A percentile compares a stretch with the other conserved stretches of the same genome.
These are phyloP conservation scores for Zygosaccharomyces bailii DNA, from an alignment of 805 yeast species.

Conservation along the genomic window DNA sequence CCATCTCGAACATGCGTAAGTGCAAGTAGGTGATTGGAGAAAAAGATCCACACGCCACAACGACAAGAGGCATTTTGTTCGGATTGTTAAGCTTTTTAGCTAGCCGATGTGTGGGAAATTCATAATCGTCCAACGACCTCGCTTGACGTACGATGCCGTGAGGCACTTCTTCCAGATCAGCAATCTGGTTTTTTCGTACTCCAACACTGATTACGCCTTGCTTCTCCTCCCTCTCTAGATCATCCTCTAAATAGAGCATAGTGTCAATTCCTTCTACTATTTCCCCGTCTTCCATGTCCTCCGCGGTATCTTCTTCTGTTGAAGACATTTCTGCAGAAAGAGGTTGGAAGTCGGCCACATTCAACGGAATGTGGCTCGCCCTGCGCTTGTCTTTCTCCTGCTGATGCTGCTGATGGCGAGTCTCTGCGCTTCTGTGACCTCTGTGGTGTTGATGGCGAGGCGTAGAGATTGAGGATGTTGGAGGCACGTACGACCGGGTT, in stretches of 20 bases:
- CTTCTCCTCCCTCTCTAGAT: constrained; percentile 11
- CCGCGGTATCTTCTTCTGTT: constrained; percentile 40
- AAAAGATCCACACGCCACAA: constrained; percentile 97
- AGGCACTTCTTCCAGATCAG: constrained; percentile 96
- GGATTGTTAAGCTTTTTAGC: constrained; percentile 66
- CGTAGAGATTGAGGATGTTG: neutral
- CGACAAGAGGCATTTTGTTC: constrained; percentile 80
- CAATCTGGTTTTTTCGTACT: constrained; percentile 58
- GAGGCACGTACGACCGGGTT: neutral
- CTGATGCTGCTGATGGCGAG: constrained; percentile 7
- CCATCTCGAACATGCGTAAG: constrained; percentile 98
- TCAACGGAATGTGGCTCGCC: constrained; percentile 45
- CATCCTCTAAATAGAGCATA: constrained; percentile 9
- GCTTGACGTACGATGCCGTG: constrained; percentile 92
- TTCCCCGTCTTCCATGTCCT: constrained; percentile 15
- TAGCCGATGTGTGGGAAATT: constrained; percentile 84
- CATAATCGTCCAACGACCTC: constrained; percentile 58
- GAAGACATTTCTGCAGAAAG: constrained; percentile 45
- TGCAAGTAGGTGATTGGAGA: constrained; percentile 94
- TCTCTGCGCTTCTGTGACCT: neutral
- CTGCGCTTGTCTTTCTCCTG: constrained; percentile 14
- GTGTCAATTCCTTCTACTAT: constrained; percentile 11
- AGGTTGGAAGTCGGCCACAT: constrained; percentile 57
- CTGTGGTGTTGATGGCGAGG: constrained; percentile 2
- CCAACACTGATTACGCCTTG: constrained; percentile 28